phyloP scores from a whole-genome alignment of 805 yeast genomes.

The Starmerella sirachaensis region DNA sequence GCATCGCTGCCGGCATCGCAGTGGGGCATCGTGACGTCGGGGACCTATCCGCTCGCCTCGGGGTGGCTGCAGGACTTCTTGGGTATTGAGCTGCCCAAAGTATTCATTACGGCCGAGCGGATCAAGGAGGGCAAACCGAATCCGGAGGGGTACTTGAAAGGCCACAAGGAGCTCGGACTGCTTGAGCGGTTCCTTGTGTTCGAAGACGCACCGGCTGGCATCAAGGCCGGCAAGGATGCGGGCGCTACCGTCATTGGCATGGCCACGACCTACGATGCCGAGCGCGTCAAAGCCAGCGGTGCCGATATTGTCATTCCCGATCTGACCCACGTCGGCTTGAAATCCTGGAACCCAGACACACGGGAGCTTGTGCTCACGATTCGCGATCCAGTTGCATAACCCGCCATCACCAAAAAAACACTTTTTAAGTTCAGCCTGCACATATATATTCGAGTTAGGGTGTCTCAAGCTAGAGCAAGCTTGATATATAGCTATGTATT shows the following conservation, averaged over 20 bases:
- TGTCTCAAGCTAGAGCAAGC: no score
- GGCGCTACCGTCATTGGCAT: conserved; percentile 73
- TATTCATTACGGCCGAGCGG: conserved; percentile 68
- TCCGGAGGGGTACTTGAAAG: conserved; percentile 57
- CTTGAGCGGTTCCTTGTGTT: conserved; percentile 40
- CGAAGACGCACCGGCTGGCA: conserved; percentile 83
- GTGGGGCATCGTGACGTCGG: conserved; percentile 82
- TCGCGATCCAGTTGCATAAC: no score
- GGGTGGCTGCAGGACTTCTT: conserved; percentile 60
- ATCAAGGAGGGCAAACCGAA: conserved; percentile 69
- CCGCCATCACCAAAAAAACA: no score
- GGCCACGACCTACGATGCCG: conserved; percentile 62
- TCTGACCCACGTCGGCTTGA: conserved; percentile 47
- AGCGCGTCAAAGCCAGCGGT: conserved; percentile 55
- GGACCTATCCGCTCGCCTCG: conserved; percentile 60
- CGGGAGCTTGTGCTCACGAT: conserved; percentile 8
- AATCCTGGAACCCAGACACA: conserved; percentile 36
- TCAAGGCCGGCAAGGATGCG: conserved; percentile 65
- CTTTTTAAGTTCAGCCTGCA: no score
- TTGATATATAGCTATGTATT: no score
- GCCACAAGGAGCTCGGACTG: conserved; percentile 29
- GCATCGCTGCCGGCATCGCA: conserved; percentile 30
- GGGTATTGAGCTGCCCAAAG: conserved; percentile 48
- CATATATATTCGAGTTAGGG: no score
- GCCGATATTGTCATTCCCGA: conserved; percentile 71